A percentile compares a stretch with the other conserved stretches of the same genome.
Conservation (phyloP, 768 basidiomycete genomes). For the Kondoa subrosea region DNA sequence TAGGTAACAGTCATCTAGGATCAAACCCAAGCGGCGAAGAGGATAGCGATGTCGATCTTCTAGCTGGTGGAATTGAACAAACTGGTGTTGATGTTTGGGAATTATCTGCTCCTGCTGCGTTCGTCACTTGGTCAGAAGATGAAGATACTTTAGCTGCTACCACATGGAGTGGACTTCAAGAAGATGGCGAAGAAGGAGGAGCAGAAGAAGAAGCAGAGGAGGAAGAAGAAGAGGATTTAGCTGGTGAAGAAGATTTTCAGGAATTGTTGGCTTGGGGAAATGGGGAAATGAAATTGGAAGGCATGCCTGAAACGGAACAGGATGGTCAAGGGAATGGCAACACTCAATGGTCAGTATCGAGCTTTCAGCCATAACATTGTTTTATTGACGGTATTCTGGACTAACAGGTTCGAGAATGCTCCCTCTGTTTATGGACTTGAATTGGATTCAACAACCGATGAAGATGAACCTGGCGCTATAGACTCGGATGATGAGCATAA, state of each 20-base stretch:
- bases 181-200: too few species aligned
- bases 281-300: background rate
- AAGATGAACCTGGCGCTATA: slow-evolving; percentile 11
- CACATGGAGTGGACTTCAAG: background rate
- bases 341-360: slow-evolving; percentile 12
- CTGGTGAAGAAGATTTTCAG: slow-evolving; percentile 13
- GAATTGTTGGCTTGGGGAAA: slow-evolving; percentile 14
- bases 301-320: slow-evolving; percentile 4
- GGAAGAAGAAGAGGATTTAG: background rate
- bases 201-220: background rate
- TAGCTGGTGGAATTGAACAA: background rate
- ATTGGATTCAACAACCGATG: slow-evolving; percentile 5
- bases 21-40: background rate
- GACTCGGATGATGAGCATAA: background rate
- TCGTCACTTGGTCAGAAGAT: slow-evolving; percentile 18
- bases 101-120: background rate
- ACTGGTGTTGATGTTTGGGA: background rate
- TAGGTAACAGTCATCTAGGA: background rate
- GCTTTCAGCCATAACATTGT: slow-evolving; percentile 7
- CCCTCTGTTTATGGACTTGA: slow-evolving; percentile 10
- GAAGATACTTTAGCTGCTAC: slow-evolving; percentile 11
- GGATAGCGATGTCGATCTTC: background rate
- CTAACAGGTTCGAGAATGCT: slow-evolving; percentile 3
- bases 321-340: background rate
- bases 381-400: background rate